phyloP scores from a whole-genome alignment of 202 grass and related monocot species.

The Zoysia matrella region DNA sequence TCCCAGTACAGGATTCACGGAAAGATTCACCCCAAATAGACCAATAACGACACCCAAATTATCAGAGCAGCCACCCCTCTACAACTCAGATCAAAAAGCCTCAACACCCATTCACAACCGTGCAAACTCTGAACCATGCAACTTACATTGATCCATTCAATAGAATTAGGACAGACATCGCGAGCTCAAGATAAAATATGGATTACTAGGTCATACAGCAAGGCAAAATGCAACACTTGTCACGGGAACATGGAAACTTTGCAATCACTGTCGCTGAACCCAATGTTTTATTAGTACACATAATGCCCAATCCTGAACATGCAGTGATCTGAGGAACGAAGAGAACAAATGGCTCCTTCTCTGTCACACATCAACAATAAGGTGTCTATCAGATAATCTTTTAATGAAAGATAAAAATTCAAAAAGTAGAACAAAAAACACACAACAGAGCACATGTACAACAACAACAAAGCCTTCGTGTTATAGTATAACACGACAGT shows the following conservation, averaged over 20 bases:
- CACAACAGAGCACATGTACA: too few relatives aligned
- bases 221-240: not conserved
- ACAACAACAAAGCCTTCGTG: too few relatives aligned
- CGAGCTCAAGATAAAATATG: too few relatives aligned
- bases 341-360: not conserved
- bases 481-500: too few relatives aligned
- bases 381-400: constrained; percentile 14
- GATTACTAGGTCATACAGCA: too few relatives aligned
- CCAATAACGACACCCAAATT: too few relatives aligned
- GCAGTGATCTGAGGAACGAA: constrained; percentile 1
- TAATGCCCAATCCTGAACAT: constrained; percentile 7
- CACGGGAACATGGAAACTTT: not conserved
- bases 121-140: not conserved
- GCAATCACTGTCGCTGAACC: not conserved
- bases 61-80: too few relatives aligned
- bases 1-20: too few relatives aligned
- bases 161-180: too few relatives aligned
- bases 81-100: too few relatives aligned
- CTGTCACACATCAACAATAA: constrained; percentile 24
- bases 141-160: not conserved
- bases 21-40: too few relatives aligned
- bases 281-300: not conserved
- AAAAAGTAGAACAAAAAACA: not conserved
- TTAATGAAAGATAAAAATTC: not conserved
- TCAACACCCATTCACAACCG: too few relatives aligned